A percentile compares a stretch with the other conserved stretches of the same genome.
Evolutionary conservation across 139 green algal genomes (phyloP).

Genomic region (Eudorina sp.): DNA sequence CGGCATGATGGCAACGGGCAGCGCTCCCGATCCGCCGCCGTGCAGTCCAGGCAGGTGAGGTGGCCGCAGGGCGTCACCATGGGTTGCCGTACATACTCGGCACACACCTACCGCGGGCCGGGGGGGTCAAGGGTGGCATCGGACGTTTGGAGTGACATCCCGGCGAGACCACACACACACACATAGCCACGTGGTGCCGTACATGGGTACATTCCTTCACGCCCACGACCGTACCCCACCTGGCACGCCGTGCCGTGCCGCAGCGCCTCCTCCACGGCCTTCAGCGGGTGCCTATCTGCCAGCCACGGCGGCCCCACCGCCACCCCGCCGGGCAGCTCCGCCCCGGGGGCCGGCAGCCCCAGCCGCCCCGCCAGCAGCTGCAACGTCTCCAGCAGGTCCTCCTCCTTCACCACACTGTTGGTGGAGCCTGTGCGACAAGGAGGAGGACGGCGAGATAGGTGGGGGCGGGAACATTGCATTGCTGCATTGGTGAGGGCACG

Average conservation of each 20-base stretch:
- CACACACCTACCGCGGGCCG: conserved; percentile 44
- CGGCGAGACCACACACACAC: too few relatives aligned
- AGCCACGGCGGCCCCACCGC: conserved; percentile 57
- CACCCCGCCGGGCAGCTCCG: background rate
- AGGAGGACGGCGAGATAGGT: background rate
- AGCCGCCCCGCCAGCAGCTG: conserved; percentile 66
- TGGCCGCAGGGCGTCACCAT: conserved; percentile 93
- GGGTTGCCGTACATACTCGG: conserved; percentile 47
- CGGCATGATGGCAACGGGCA: conserved; percentile 73
- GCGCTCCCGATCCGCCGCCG: conserved; percentile 26
- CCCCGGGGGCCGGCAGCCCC: conserved; percentile 16
- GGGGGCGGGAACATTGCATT: too few relatives aligned
- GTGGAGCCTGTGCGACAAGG: conserved; percentile 51
- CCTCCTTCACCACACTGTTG: conserved; percentile 59
- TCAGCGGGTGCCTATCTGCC: conserved; percentile 69
- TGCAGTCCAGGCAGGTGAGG: conserved; percentile 90
- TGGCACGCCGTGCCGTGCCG: conserved; percentile 65
- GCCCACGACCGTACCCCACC: conserved; percentile 23
- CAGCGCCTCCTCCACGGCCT: conserved; percentile 70
- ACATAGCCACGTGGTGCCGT: too few relatives aligned
- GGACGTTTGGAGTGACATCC: too few relatives aligned
- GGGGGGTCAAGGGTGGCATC: too few relatives aligned
- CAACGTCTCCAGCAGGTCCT: conserved; percentile 75
- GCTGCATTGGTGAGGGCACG: too few relatives aligned
- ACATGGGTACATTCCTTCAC: background rate